Base-by-base conservation (phyloP, 2,329 filamentous ascomycete species). In the Acrodontium crateriforme region DNA sequence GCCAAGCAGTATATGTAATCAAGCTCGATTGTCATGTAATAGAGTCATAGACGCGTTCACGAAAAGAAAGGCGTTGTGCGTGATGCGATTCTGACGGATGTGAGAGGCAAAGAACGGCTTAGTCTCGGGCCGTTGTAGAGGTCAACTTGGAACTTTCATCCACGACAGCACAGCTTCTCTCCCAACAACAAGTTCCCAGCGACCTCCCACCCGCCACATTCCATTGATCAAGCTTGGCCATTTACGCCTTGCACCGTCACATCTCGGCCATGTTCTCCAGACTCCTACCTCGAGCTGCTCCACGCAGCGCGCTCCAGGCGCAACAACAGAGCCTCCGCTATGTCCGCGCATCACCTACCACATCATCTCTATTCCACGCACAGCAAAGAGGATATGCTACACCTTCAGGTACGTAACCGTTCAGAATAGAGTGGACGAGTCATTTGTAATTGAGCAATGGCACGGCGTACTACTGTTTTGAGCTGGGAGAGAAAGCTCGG, bases 331-430 rank as follows among this genome's bases (percentile, higher is more conserved):
- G 29, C 10, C 34, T 35, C 26, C 31, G 30, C n/a, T 27, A 35
- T 16, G 14, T 36, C 25, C 34, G 37, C 41, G 38, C 44, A 29
- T 36, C 46, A 27, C 50, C 50, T 32, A 47, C 45, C 40, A 53
- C 50, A 45, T 22, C 20, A 22, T 52, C 67, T 40, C 58, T 58
- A 49, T 56, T 64, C 37, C 56, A 67, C 48, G 55, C 63, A 43
- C 58, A 60, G 57, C 61, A 65, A 57, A 67, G 67, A 56, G 62
- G 60, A 37, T 69, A 65, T 49, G 68, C 69, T 26, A 67, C 62
- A 40, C 59, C 67, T 46, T 53, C 67, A 52, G 59, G 60, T 65
- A 44, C 35, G 42, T 19, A 12, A 30, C 27, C 4, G n/a, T 12
- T 4, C 4, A 12, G 8, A 8, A 5, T 4, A 5, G 8, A 22